Evolutionary conservation across 306 rosid species (phyloP), one percentile per base, ranked within the genome.

Genomic region (Herpetospermum pedunculosum): DNA sequence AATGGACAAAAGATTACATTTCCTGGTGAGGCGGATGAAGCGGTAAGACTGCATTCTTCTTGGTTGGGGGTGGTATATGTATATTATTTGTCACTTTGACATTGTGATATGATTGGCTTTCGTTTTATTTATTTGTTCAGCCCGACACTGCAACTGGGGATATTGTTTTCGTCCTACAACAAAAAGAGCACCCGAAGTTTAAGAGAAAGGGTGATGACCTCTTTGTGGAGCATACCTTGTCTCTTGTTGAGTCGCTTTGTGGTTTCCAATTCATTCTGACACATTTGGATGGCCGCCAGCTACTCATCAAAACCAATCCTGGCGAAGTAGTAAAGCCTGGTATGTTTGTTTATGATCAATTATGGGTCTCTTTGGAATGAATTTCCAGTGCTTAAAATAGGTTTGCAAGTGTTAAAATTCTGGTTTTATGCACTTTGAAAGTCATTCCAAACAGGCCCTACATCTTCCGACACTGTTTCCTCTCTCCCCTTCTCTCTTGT

Each of bases 21-120:
- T 88, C 96, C 96, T 28, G 97, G 98, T 4, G 97, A 90, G 90
- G 98, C 98, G 35, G 98, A 93, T 82, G 97, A 93, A 85, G 96
- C 98, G 80, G 97, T 93, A 75, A 72, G 77, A 72, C 44, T 25
- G 25, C 21, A 3, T 63, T 63, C 16, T 63, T n/a, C 50, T 40
- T 23, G 8, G n/a, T n/a, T n/a, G n/a, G n/a, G n/a, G n/a, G n/a
- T n/a, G n/a, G n/a, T n/a, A n/a, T n/a, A n/a, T n/a, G n/a, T n/a
- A n/a, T n/a, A n/a, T n/a, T n/a, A 21, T 0, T 65, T 12, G 52
- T 6, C 34, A 13, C 34, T 7, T n/a, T 64, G n/a, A 40, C 34
- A 40, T 0, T 0, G 15, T 11, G 18, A n/a, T 38, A 1, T 9
- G 47, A 37, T 46, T 46, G 26, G 40, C 38, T 73, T 73, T 52